These are phyloP conservation scores for Salix purpurea DNA, from an alignment of 345 rosid species.

Conservation along the genomic window DNA sequence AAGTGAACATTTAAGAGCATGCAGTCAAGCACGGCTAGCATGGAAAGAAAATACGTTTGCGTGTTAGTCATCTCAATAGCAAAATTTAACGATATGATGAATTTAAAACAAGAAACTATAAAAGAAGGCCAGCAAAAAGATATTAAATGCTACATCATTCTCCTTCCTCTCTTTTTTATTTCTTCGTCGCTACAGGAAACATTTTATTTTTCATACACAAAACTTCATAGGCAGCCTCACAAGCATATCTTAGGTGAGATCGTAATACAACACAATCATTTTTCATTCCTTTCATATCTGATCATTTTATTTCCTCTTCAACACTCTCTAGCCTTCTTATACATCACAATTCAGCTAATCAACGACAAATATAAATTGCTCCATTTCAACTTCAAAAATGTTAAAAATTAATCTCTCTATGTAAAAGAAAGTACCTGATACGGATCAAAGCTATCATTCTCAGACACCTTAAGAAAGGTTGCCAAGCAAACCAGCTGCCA, in stretches of 20 bases:
- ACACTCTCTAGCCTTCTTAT: neutral
- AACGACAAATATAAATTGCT: neutral
- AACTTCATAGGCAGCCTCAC: neutral
- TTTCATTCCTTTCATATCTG: neutral
- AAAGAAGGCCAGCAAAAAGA: neutral
- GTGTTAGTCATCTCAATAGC: neutral
- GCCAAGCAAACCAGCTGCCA: slow-evolving; percentile 95
- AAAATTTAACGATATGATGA: neutral
- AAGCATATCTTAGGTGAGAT: neutral
- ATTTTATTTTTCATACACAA: neutral
- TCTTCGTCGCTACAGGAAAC: neutral
- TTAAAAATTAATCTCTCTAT: neutral
- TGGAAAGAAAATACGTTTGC: neutral
- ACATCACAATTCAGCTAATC: neutral
- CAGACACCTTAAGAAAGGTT: slow-evolving; percentile 86
- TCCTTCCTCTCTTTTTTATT: neutral
- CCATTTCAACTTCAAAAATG: slow-evolving; percentile 2
- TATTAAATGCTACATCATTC: neutral
- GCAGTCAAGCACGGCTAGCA: neutral
- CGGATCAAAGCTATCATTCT: slow-evolving; percentile 79
- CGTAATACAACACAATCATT: neutral
- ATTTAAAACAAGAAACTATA: neutral
- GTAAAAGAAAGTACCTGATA: slow-evolving; percentile 58
- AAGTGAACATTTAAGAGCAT: neutral
- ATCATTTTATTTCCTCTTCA: neutral